Evolutionary conservation across 2,329 filamentous ascomycete species (phyloP), one percentile per base, ranked within the genome.

Genomic region (Ceratocystis papillata): DNA sequence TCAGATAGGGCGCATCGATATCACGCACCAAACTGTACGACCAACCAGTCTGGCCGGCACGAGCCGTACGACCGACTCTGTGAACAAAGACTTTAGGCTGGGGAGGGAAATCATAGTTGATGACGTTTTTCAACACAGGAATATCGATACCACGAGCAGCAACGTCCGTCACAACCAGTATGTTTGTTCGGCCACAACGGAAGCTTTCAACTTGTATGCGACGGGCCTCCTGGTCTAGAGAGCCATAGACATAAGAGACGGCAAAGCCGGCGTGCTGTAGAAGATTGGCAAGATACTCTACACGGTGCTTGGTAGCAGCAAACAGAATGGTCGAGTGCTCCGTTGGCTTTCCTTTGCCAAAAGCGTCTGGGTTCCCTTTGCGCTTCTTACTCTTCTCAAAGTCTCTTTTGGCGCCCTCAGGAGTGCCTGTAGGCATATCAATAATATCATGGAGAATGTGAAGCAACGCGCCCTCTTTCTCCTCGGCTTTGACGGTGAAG

Each of bases 121-220:
- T 93, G 67, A 99, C 94, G 73, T 99, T 97, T 66, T 90, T 92
- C 45, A 99, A 81, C 60, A 96, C 83, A 0, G 94, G 94, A 70
- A 99, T 96, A 84, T 99, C 94, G 69, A 99, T 95, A 84, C 94
- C 93, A 80, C 94, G 84, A 25, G 94, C 94, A 15, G 94, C 94
- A 65, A 99, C 91, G 74, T 99, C 94, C 0, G 94, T 99, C 57
- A 97, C 93, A 2, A 99, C 92, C 7, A 99, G 78, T 61, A 99
- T 91, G 70, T 96, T 93, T 0, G 90, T 88, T 69, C 87, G 83
- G 5, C 94, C 94, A 28, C 80, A 81, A 67, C 95, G 83, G 75
- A 99, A 99, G 69, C 92, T 87, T 67, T 96, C 87, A 15, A 97
- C 90, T 72, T 99, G 91, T 28, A 91, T 88, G 73, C 92, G 90